Evolutionary conservation across 2,329 filamentous ascomycete species (phyloP).

Genomic region (Fusarium zealandicum): DNA sequence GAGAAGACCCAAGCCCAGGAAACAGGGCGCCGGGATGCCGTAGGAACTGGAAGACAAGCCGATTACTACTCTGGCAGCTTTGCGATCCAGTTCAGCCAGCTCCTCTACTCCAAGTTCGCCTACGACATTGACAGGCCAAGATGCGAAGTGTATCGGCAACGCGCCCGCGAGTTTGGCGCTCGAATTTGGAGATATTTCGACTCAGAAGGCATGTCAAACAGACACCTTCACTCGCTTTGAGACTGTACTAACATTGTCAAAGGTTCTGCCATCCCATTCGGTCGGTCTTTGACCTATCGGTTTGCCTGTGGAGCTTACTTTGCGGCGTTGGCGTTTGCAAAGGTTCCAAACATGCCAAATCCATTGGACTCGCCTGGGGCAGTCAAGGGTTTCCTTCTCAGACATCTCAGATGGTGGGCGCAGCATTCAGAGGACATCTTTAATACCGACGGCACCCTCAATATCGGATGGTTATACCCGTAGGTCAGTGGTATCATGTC

Average conservation of each 20-base stretch:
- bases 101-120: conserved; percentile 55
- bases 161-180: conserved; percentile 51
- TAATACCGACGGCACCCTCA: conserved; percentile 56
- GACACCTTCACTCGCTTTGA: accelerated
- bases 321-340: conserved; percentile 53
- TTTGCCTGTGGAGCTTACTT: conserved; percentile 60
- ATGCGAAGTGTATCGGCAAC: conserved; percentile 46
- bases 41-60: conserved; percentile 48
- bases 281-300: conserved; percentile 58
- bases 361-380: conserved; percentile 49
- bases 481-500: background rate
- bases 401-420: conserved; percentile 60
- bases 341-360: conserved; percentile 47
- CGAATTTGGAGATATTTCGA: conserved; percentile 59
- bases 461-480: conserved; percentile 51
- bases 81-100: conserved; percentile 59
- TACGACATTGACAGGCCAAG: conserved; percentile 50
- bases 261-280: conserved; percentile 61
- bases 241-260: background rate
- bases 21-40: conserved; percentile 33
- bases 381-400: conserved; percentile 57
- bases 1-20: conserved; percentile 8
- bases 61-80: conserved; percentile 64
- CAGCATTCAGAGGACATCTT: conserved; percentile 53
- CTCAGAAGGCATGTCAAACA: conserved; percentile 45